A percentile compares a stretch with the other conserved stretches of the same genome.
phyloP scores from a whole-genome alignment of 169 alveolate genomes.

The Eimeria mitis region DNA sequence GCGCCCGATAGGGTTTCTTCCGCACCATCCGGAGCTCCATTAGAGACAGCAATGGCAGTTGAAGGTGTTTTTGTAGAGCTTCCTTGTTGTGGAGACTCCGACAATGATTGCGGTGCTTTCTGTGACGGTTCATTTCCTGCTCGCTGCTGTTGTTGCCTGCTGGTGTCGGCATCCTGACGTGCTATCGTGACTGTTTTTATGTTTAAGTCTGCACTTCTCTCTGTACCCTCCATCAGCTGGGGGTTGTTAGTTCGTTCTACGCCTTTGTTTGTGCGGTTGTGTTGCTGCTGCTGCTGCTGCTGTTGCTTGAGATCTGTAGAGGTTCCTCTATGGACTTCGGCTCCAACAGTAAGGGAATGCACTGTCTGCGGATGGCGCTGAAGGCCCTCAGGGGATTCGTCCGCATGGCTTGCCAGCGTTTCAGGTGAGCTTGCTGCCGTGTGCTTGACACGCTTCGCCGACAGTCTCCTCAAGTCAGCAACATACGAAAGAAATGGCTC shows the following conservation, averaged over 20 bases:
- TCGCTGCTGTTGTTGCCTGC: slow-evolving; percentile 14
- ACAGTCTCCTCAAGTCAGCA: slow-evolving; percentile 55
- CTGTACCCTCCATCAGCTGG: not conserved
- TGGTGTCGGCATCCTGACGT: slow-evolving; percentile 21
- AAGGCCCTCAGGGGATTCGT: slow-evolving; percentile 56
- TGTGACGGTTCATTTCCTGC: not conserved
- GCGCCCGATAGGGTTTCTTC: not conserved
- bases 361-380: slow-evolving; percentile 39
- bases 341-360: not conserved
- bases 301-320: not conserved
- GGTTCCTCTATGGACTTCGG: not conserved
- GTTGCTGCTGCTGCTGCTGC: slow-evolving; percentile 46
- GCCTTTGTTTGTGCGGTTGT: not conserved
- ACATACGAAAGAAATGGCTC: slow-evolving; percentile 76
- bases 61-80: not conserved
- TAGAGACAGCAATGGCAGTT: not conserved
- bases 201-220: not conserved
- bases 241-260: not conserved
- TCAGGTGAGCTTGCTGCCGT: slow-evolving; percentile 57
- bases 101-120: not conserved
- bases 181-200: not conserved
- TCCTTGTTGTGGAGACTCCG: not conserved
- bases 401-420: slow-evolving; percentile 62
- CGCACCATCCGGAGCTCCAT: not conserved
- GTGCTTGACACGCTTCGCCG: slow-evolving; percentile 53